Base-by-base conservation (phyloP, 805 yeast species). In the Lachancea kluyveri region DNA sequence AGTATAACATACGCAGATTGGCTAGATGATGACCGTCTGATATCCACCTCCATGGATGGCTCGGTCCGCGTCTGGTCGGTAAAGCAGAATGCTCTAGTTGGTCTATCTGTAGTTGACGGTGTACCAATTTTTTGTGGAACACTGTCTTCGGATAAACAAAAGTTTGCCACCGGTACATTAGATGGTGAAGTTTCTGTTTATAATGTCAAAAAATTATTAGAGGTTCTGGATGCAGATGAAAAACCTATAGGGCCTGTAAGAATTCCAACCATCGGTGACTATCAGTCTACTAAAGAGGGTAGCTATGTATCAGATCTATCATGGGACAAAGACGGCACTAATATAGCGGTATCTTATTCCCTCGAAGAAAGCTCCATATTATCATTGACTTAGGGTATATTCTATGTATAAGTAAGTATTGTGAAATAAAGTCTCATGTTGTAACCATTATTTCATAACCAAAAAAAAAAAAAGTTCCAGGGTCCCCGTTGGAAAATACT, bases 1-100 rank as follows among this genome's bases (percentile, higher is more conserved):
- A 74, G 84, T 17, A 64, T 78, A 6, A 61, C 75, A 3, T 67
- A 62, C 12, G 62, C 77, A 6, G 49, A 64, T 28, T 76, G 94
- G 94, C 32, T 79, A 31, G 44, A 60, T 38, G 39, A 54, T 2
- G 59, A 61, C 33, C 31, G 42, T 8, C 39, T 77, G 5, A 46
- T 79, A 21, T 70, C 77, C 26, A 65, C 77, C 3, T 77, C 92
- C 1, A 59, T 83, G 54, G 94, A 87, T 43, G 85, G 92, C 0
- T 62, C 79, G 0, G 59, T 79, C 2, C 68, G 79, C 37, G 42
- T 83, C 0, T 84, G 94, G 94, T 72, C 79, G 41, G 64, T 72
- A 3, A 8, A 25, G 3, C 27, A 39, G 2, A 46, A 54, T 29
- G 13, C 40, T 10, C 15, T 51, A 14, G 25, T 51, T 4, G 62